Evolutionary conservation across 83 land plant species (phyloP), one percentile per base, ranked within the genome.

Genomic region (Picea abies): DNA sequence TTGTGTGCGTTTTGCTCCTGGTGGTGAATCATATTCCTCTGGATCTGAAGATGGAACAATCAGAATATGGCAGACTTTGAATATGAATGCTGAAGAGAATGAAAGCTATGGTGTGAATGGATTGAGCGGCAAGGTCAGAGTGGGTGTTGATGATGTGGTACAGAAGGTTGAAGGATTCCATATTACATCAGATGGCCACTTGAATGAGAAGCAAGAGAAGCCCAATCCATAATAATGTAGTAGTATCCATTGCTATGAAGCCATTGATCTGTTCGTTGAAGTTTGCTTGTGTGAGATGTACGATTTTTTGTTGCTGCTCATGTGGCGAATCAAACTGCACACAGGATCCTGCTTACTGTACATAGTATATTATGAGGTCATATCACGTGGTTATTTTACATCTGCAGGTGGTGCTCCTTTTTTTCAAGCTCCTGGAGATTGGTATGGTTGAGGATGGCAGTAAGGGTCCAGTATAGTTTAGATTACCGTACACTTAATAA

Each of bases 11-110:
- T 96, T 96, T 79, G 90, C 99, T 14, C 99, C 99, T 4, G 97
- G 95, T 32, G 99, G 99, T 60, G 99, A 96, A 84, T 96, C 99
- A 4, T 96, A 94, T 89, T 95, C 99, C 20, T 96, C 99, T 17
- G 99, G 99, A 37, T 96, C 98, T 25, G 98, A 96, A 83, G 98
- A 96, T 83, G 98, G 98, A 63, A 96, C 98, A 61, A 96, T 96
- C 39, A 89, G 98, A 80, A 94, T 96, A 61, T 96, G 98, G 98
- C 96, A 92, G 84, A 91, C 91, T 4, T 84, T 86, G 29, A 84
- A 90, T 15, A 32, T 65, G 7, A 79, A 32, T 15, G 17, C 17
- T 52, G 85, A 87, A 5, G 93, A 84, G 56, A 67, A 63, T 63
- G 88, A 89, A 15, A 32, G 84, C 9, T 23, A 56, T 20, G 60